Conservation (phyloP, 306 rosid species). For the Malus asiatica region DNA sequence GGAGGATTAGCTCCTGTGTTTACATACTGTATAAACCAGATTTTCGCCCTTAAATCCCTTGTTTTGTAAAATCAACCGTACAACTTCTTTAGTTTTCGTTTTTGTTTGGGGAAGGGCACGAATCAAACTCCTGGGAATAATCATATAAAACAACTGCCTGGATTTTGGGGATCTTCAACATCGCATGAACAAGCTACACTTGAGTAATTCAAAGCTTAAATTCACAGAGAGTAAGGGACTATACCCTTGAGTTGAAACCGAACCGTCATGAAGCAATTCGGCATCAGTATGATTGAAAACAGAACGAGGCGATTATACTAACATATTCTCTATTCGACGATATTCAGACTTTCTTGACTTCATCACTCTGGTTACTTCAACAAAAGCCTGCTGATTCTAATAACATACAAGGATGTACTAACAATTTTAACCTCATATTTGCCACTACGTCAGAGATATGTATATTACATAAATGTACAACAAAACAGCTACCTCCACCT, state of each 20-base stretch:
- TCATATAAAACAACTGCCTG: too few species aligned
- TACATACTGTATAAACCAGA: background rate
- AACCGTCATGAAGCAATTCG: too few species aligned
- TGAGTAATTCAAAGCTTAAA: background rate
- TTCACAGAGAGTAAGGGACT: background rate
- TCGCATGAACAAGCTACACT: background rate
- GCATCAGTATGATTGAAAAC: background rate
- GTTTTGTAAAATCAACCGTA: slow-evolving; percentile 1
- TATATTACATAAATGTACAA: slow-evolving; percentile 57
- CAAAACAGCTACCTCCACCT: slow-evolving; percentile 23
- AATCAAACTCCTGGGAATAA: background rate
- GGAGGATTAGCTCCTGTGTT: slow-evolving; percentile 24
- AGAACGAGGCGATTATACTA: background rate
- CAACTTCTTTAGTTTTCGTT: background rate
- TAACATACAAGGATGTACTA: slow-evolving; percentile 38
- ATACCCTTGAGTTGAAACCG: background rate
- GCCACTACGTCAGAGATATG: slow-evolving; percentile 21
- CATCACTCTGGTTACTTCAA: slow-evolving; percentile 14
- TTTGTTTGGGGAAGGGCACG: background rate
- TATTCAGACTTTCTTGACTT: background rate
- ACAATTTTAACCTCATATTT: slow-evolving; percentile 18
- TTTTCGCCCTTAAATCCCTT: background rate
- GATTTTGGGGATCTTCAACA: background rate
- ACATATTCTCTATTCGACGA: background rate
- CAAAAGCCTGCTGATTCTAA: slow-evolving; percentile 13